Evolutionary conservation across 192 early-diverging fungal genomes (phyloP), one percentile per base, ranked within the genome.

Genomic region (Paraglomus occultum): DNA sequence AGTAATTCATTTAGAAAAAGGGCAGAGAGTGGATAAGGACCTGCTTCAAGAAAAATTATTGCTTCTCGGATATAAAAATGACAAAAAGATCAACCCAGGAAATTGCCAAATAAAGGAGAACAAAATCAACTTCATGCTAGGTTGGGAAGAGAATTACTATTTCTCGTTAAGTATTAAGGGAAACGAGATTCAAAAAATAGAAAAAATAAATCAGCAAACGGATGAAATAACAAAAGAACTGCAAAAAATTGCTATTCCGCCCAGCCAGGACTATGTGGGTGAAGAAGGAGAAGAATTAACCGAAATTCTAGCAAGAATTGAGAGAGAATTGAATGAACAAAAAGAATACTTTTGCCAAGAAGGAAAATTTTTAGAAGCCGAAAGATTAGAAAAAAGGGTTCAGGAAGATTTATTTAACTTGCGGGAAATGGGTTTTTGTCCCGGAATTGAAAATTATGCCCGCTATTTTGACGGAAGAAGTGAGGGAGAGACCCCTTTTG

Each of bases 321-420:
- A 31, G 0, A 57, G 1, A 22, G 54, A 57, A 31, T 14, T 57
- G 22, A 39, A 0, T 1, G 54, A 31, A 3, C 14, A 20, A 57
- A 57, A 57, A 31, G 31, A 31, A 31, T 31, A 31, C 3, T 31
- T 31, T 31, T 31, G 31, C 31, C 31, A 31, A 31, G 31, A 31
- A 31, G 31, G 31, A 31, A 31, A n/a, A 0, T 6, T 12, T 22
- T 22, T 57, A 39, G 12, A 39, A 5, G 7, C 23, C 12, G 22
- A 57, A 5, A 57, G 18, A 14, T 20, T 57, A 57, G 54, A 57
- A 57, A 57, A 57, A 57, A 57, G 54, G 31, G 3, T 57, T 57
- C 54, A 31, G 22, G 54, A 57, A 22, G 54, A 57, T 22, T 57
- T 57, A 57, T 57, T 57, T 57, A 57, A 57, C 40, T 57, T 57